Evolutionary conservation across 345 rosid species (phyloP).

Genomic region (Hirschfeldia incana): DNA sequence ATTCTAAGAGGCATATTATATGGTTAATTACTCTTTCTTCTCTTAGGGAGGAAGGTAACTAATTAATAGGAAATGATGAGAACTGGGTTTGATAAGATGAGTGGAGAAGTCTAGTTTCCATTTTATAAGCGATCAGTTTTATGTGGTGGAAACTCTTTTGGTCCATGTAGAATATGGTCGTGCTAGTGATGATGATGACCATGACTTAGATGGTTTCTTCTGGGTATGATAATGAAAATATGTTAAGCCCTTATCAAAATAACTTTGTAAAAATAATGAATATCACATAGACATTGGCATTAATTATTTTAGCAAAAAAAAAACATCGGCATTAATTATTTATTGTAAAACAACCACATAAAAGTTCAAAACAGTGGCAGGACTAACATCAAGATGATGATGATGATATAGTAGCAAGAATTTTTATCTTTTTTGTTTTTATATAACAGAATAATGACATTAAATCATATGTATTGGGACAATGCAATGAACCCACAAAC

Average conservation of each 20-base stretch:
- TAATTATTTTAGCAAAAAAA: neutral
- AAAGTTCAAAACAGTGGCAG: constrained; percentile 8
- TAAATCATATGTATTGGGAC: constrained; percentile 28
- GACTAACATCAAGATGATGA: constrained; percentile 32
- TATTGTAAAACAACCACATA: neutral
- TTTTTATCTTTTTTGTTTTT: neutral
- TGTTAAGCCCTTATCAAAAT: constrained; percentile 24
- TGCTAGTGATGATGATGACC: constrained; percentile 32
- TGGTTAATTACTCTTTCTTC: neutral
- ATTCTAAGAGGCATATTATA: constrained; percentile 49
- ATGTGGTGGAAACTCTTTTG: constrained; percentile 33
- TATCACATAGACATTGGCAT: constrained; percentile 12
- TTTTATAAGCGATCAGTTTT: constrained; percentile 35
- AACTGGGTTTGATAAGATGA: constrained; percentile 22
- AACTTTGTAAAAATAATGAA: neutral
- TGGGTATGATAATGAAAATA: constrained; percentile 25
- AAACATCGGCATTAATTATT: neutral
- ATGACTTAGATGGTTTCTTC: constrained; percentile 38
- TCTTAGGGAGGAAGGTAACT: neutral
- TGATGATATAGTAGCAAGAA: constrained; percentile 26
- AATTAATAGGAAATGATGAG: neutral
- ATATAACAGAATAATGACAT: neutral
- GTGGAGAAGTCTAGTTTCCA: constrained; percentile 28
- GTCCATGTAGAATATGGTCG: constrained; percentile 19
- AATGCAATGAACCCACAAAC: constrained; percentile 37